These are phyloP conservation scores for Malassezia pachydermatis DNA, from an alignment of 1,284 basidiomycete species.

Conservation along the genomic window DNA sequence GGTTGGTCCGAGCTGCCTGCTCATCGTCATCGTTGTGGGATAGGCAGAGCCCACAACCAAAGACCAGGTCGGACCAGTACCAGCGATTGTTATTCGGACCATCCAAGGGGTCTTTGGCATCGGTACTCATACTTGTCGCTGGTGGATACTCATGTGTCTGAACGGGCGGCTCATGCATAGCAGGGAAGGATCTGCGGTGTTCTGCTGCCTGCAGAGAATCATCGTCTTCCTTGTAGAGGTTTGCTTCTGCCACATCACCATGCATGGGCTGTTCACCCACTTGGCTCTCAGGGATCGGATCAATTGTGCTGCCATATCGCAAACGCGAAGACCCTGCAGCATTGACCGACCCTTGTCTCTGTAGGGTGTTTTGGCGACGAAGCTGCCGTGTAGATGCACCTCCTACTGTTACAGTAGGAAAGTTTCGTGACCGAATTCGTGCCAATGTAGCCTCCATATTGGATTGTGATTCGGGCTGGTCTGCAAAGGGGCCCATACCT, in stretches of 20 bases:
- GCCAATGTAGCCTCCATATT: too few species aligned
- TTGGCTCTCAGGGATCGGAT: neutral
- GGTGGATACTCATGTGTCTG: neutral
- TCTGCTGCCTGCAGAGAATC: too few species aligned
- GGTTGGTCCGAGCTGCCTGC: constrained; percentile 17
- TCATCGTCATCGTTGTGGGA: constrained; percentile 18
- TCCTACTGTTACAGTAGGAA: constrained; percentile 14
- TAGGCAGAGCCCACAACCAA: constrained; percentile 13
- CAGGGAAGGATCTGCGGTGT: neutral
- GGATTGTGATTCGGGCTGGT: too few species aligned
- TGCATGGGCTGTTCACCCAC: too few species aligned
- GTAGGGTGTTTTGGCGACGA: neutral
- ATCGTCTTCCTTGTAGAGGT: too few species aligned
- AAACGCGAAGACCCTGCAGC: neutral
- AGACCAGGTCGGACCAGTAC: constrained; percentile 16
- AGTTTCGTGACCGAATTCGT: constrained; percentile 8
- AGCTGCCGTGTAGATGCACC: constrained; percentile 10
- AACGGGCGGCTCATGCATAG: neutral
- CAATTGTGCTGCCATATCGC: neutral
- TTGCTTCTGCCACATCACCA: too few species aligned
- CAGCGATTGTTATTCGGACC: constrained; percentile 1
- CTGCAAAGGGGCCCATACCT: too few species aligned
- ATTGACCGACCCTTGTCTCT: neutral
- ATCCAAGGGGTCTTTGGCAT: neutral
- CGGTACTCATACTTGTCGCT: neutral